A percentile compares a stretch with the other conserved stretches of the same genome.
phyloP scores from a whole-genome alignment of 257 asterid genomes.

The Capsicum rhomboideum region DNA sequence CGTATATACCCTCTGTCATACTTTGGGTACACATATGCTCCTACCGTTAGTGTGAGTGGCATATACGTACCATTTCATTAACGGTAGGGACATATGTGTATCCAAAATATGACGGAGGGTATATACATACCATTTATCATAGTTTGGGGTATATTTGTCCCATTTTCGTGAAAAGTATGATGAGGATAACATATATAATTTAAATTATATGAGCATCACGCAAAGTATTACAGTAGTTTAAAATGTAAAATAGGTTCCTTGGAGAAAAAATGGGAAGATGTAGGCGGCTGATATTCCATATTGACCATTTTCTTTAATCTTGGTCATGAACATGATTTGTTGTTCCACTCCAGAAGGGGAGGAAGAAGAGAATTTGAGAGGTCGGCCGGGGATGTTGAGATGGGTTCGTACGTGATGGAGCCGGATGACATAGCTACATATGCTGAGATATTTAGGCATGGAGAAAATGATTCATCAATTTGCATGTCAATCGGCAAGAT shows the following conservation, averaged over 20 bases:
- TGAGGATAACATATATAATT: too few species aligned
- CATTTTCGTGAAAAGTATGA: too few species aligned
- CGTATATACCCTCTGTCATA: too few species aligned
- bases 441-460: conserved; percentile 11
- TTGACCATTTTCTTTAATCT: background rate
- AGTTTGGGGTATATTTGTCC: too few species aligned
- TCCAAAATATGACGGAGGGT: too few species aligned
- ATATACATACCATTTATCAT: too few species aligned
- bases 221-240: too few species aligned
- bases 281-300: background rate
- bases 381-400: background rate
- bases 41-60: too few species aligned
- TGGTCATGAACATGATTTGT: background rate
- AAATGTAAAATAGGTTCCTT: background rate
- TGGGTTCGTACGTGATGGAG: conserved; percentile 29
- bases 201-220: too few species aligned
- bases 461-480: conserved; percentile 11
- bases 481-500: conserved; percentile 12
- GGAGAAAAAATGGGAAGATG: background rate
- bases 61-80: too few species aligned
- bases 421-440: conserved; percentile 19
- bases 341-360: background rate
- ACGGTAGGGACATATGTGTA: too few species aligned
- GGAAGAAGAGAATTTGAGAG: background rate
- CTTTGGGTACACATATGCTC: too few species aligned